Evolutionary conservation across 2,329 filamentous ascomycete genomes (phyloP).

Genomic region (Thielaviopsis musarum): DNA sequence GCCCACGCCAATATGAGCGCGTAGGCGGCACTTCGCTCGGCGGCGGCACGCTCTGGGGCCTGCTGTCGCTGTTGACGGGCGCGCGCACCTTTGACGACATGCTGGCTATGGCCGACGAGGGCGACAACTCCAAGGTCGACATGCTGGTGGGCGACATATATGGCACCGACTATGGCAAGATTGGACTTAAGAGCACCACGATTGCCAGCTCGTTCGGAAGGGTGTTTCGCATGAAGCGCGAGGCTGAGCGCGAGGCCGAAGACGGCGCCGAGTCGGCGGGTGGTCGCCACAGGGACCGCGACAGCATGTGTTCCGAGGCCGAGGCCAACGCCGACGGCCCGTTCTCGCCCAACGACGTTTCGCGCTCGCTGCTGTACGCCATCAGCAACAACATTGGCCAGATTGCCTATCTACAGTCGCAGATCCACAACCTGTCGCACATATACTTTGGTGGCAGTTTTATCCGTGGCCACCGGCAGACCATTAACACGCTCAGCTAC

Average conservation of each 20-base stretch:
- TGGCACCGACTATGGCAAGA: slow-evolving; percentile 87
- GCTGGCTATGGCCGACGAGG: slow-evolving; percentile 76
- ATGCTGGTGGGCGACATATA: slow-evolving; percentile 98
- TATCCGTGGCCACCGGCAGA: slow-evolving; percentile 89
- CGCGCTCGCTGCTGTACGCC: slow-evolving; percentile 78
- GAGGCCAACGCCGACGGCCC: slow-evolving; percentile 23
- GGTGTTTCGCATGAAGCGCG: slow-evolving; percentile 80
- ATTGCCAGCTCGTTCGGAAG: slow-evolving; percentile 96
- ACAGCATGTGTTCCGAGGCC: slow-evolving; percentile 7
- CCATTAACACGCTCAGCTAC: slow-evolving; percentile 93
- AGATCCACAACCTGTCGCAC: slow-evolving; percentile 76
- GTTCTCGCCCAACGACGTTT: slow-evolving; percentile 75
- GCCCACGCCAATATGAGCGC: slow-evolving; percentile 69
- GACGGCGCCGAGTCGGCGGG: slow-evolving; percentile 38
- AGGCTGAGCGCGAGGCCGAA: slow-evolving; percentile 64
- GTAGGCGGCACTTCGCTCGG: slow-evolving; percentile 91
- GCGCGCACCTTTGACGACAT: slow-evolving; percentile 95
- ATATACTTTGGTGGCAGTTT: slow-evolving; percentile 98
- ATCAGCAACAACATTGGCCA: slow-evolving; percentile 98
- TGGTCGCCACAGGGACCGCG: slow-evolving; percentile 5
- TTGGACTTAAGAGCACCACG: slow-evolving; percentile 85
- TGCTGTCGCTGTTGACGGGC: slow-evolving; percentile 83
- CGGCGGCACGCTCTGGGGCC: slow-evolving; percentile 92
- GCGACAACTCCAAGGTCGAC: slow-evolving; percentile 86
- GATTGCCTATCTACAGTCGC: slow-evolving; percentile 91